Percentiles rank a stretch among this genome's conserved stretches.
These are phyloP conservation scores for Cytospora schulzeri DNA, from an alignment of 2,329 filamentous ascomycete genomes.

Conservation along the genomic window DNA sequence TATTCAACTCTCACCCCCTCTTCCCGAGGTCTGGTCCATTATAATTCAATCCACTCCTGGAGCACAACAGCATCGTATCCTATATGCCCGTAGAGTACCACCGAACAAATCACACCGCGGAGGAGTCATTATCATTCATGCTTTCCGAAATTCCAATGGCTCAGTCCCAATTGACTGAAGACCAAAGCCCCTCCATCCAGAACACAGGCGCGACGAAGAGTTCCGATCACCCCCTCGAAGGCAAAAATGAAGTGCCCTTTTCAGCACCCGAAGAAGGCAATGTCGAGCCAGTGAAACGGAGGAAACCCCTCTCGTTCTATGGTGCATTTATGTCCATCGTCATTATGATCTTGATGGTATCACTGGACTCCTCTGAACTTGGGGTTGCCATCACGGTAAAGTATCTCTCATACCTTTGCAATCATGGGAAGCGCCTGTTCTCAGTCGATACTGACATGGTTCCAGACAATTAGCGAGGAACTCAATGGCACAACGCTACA, in stretches of 20 bases:
- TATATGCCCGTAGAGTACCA: neutral
- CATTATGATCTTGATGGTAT: neutral
- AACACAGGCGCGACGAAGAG: neutral
- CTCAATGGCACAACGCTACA: constrained; percentile 32
- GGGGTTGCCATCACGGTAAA: neutral
- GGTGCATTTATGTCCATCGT: neutral
- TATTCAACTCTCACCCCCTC: neutral
- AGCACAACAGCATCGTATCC: neutral
- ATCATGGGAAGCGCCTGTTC: neutral
- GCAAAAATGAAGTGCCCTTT: neutral
- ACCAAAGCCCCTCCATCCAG: neutral
- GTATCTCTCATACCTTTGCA: neutral
- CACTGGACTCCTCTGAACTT: neutral
- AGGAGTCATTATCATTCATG: neutral
- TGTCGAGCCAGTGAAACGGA: neutral
- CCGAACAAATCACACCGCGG: neutral
- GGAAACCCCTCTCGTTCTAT: neutral
- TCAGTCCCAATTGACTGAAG: neutral
- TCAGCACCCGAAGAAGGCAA: neutral
- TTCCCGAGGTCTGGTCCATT: too few species aligned
- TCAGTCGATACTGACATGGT: neutral
- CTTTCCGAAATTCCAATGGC: neutral
- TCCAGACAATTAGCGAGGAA: constrained; percentile 10
- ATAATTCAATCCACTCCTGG: too few species aligned
- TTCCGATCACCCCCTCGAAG: neutral